phyloP scores from a whole-genome alignment of 768 basidiomycete species.

The Boletus vinaceobasis region DNA sequence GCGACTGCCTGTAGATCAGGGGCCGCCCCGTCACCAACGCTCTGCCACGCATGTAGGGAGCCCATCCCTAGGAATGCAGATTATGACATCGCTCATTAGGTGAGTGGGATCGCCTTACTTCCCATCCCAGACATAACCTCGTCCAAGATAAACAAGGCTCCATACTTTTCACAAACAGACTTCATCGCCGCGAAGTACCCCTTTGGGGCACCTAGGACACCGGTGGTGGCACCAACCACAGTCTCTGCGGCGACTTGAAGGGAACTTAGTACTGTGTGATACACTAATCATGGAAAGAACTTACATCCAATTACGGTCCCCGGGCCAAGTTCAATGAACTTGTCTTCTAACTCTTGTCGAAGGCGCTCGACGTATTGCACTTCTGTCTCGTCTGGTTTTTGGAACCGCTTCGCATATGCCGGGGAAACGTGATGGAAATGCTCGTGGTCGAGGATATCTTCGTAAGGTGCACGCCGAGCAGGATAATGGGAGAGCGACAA shows the following conservation, averaged over 20 bases:
- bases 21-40: constrained; percentile 68
- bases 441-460: constrained; percentile 55
- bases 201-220: constrained; percentile 70
- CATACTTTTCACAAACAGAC: constrained; percentile 74
- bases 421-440: constrained; percentile 86
- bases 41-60: constrained; percentile 83
- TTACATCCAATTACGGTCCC: constrained; percentile 79
- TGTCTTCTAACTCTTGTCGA: constrained; percentile 77
- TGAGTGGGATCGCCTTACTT: constrained; percentile 45
- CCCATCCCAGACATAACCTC: constrained; percentile 95
- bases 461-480: constrained; percentile 64
- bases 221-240: constrained; percentile 83
- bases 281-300: constrained; percentile 23
- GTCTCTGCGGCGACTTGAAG: constrained; percentile 74
- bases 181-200: constrained; percentile 88
- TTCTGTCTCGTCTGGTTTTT: constrained; percentile 64
- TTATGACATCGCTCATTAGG: background rate
- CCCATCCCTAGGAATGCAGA: constrained; percentile 62
- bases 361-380: constrained; percentile 78
- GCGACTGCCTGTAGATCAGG: constrained; percentile 89
- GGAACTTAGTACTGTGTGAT: background rate
- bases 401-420: constrained; percentile 81
- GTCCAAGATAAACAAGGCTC: constrained; percentile 75
- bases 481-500: constrained; percentile 69
- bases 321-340: constrained; percentile 78